Conservation (phyloP, 495 filamentous ascomycete species). For the Penicillium simplicissimum region DNA sequence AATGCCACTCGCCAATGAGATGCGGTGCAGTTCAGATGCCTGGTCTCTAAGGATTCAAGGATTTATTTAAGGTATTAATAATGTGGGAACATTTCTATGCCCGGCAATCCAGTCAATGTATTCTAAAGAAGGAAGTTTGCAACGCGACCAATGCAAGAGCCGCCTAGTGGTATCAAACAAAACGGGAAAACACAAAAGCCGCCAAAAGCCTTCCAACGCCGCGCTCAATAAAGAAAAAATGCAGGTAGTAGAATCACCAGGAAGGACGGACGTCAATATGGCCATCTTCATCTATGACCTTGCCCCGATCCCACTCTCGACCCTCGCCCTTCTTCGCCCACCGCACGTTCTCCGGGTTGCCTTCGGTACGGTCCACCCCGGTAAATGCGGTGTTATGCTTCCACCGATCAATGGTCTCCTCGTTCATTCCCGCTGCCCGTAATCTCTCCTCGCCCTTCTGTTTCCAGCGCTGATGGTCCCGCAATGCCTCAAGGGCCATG, state of each 20-base stretch:
- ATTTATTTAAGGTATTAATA: not conserved
- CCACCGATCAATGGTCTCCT: constrained; percentile 75
- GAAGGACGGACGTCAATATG: constrained; percentile 52
- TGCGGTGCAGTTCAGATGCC: too few species aligned
- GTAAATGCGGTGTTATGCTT: constrained; percentile 57
- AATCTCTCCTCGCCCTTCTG: constrained; percentile 75
- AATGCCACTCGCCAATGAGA: not conserved
- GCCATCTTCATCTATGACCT: constrained; percentile 68
- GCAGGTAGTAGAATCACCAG: constrained; percentile 34
- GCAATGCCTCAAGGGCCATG: constrained; percentile 72
- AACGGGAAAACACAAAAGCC: not conserved
- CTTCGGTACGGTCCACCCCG: constrained; percentile 43
- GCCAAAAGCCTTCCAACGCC: constrained; percentile 15
- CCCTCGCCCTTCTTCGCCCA: constrained; percentile 79
- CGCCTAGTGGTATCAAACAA: constrained; percentile 12
- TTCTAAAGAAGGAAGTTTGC: not conserved
- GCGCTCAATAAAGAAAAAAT: not conserved
- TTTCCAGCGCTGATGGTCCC: constrained; percentile 83
- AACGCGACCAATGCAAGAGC: not conserved
- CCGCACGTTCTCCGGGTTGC: constrained; percentile 62
- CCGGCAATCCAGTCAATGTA: not conserved
- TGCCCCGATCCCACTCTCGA: constrained; percentile 91
- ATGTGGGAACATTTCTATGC: not conserved
- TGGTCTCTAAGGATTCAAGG: too few species aligned
- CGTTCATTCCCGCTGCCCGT: constrained; percentile 75